These are phyloP conservation scores for Podaxis sp. DNA, from an alignment of 768 basidiomycete genomes.

Conservation along the genomic window DNA sequence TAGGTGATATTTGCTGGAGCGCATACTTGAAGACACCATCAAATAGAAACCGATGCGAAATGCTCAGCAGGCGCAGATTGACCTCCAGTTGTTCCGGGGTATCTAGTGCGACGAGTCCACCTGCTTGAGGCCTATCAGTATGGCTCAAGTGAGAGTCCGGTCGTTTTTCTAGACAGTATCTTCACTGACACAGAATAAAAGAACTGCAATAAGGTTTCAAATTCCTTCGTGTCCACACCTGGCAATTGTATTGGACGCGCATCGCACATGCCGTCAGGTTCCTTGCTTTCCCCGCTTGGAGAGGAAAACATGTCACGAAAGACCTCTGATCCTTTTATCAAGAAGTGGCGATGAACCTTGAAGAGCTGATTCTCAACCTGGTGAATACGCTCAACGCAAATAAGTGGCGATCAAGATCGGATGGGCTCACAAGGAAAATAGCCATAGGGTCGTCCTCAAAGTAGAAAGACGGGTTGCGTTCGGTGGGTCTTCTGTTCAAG, in stretches of 20 bases:
- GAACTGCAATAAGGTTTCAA: slow-evolving; percentile 38
- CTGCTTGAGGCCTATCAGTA: neutral
- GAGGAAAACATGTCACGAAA: slow-evolving; percentile 39
- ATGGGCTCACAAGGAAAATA: slow-evolving; percentile 22
- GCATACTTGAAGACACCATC: slow-evolving; percentile 34
- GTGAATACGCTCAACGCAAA: neutral
- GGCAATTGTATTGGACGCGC: slow-evolving; percentile 32
- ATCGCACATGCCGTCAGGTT: slow-evolving; percentile 31
- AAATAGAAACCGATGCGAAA: slow-evolving; percentile 40
- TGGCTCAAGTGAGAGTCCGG: too few relatives aligned
- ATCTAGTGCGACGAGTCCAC: neutral
- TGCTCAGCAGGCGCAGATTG: slow-evolving; percentile 40
- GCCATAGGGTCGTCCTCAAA: slow-evolving; percentile 20
- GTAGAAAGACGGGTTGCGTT: slow-evolving; percentile 17
- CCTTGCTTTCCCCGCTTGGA: slow-evolving; percentile 15
- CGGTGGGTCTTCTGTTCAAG: neutral
- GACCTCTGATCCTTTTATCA: slow-evolving; percentile 37
- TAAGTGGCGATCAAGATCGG: neutral
- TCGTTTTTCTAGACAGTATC: neutral
- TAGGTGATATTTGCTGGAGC: slow-evolving; percentile 24
- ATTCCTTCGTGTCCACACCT: slow-evolving; percentile 33
- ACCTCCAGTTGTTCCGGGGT: slow-evolving; percentile 19
- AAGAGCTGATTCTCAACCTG: slow-evolving; percentile 34
- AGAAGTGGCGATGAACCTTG: slow-evolving; percentile 37
- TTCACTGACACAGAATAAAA: slow-evolving; percentile 35